These are phyloP conservation scores for Anthostomella pinea DNA, from an alignment of 2,329 filamentous ascomycete species.

Conservation along the genomic window DNA sequence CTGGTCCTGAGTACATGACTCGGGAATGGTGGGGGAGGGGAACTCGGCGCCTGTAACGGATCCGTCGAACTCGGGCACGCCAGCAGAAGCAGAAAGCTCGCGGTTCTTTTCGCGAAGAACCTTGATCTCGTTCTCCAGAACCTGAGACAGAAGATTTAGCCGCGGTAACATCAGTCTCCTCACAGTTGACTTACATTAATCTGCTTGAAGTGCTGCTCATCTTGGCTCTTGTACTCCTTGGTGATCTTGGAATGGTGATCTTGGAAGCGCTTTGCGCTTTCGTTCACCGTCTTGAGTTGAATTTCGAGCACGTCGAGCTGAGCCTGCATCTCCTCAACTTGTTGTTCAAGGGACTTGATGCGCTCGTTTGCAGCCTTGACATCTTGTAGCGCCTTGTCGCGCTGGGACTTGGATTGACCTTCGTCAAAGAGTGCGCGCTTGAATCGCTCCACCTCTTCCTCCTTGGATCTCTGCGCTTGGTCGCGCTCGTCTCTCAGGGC, in stretches of 20 bases:
- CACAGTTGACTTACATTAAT: slow-evolving; percentile 22
- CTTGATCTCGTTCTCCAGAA: slow-evolving; percentile 22
- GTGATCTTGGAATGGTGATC: slow-evolving; percentile 18
- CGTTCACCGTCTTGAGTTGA: slow-evolving; percentile 9
- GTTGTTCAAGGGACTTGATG: slow-evolving; percentile 16
- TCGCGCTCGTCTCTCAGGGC: slow-evolving; percentile 19
- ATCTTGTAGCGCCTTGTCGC: slow-evolving; percentile 6
- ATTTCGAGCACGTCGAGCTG: slow-evolving; percentile 7
- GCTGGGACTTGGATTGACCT: slow-evolving; percentile 3
- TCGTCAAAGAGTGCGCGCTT: slow-evolving; percentile 8
- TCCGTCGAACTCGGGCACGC: slow-evolving; percentile 12
- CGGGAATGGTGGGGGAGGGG: slow-evolving; percentile 3
- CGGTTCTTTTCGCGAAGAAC: slow-evolving; percentile 9
- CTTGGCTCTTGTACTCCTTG: slow-evolving; percentile 17
- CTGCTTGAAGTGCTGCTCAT: slow-evolving; percentile 20
- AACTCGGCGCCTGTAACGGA: neutral
- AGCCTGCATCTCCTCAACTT: slow-evolving; percentile 11
- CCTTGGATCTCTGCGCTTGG: slow-evolving; percentile 5
- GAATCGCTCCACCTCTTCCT: slow-evolving; percentile 11
- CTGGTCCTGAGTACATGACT: slow-evolving; percentile 8
- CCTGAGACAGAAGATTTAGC: slow-evolving; percentile 15
- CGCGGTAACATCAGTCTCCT: neutral
- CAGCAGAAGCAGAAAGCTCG: slow-evolving; percentile 7
- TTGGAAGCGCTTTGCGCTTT: slow-evolving; percentile 15
- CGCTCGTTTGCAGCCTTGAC: slow-evolving; percentile 6